These are phyloP conservation scores for Litchi chinensis DNA, from an alignment of 345 rosid species.

Conservation along the genomic window DNA sequence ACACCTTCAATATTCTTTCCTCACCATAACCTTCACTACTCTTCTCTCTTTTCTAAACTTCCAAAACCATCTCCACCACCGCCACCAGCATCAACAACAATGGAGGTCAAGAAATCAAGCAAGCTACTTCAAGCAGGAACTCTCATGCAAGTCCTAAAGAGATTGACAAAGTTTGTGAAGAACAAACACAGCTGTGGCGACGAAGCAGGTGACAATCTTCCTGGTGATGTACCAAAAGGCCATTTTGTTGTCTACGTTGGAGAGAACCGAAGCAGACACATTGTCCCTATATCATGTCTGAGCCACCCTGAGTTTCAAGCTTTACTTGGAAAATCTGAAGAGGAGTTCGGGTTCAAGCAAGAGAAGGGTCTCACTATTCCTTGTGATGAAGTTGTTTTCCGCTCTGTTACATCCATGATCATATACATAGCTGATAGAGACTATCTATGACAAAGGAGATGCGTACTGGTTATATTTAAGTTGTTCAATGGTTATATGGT, in stretches of 20 bases:
- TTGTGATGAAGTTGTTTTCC: conserved; percentile 80
- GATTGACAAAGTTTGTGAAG: conserved; percentile 65
- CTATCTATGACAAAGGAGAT: background rate
- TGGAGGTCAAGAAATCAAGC: conserved; percentile 41
- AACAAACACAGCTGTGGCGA: conserved; percentile 28
- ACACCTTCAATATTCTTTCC: conserved; percentile 5
- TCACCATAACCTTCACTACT: conserved; percentile 21
- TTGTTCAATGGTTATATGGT: no score
- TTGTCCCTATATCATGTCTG: conserved; percentile 75
- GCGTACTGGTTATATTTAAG: background rate
- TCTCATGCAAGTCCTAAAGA: conserved; percentile 50
- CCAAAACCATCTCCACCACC: conserved; percentile 12
- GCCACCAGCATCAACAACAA: conserved; percentile 10
- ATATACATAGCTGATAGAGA: no score
- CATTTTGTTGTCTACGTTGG: conserved; percentile 92
- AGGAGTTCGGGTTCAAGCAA: conserved; percentile 84
- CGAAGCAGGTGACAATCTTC: conserved; percentile 37
- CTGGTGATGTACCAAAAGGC: conserved; percentile 83
- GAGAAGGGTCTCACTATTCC: conserved; percentile 93
- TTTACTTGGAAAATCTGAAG: conserved; percentile 77
- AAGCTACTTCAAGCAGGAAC: conserved; percentile 41
- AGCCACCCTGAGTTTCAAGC: conserved; percentile 66
- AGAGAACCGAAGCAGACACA: conserved; percentile 70
- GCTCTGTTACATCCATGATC: conserved; percentile 54
- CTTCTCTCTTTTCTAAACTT: background rate